Evolutionary conservation across 192 early-diverging fungal genomes (phyloP).

Genomic region (Linnemannia exigua): DNA sequence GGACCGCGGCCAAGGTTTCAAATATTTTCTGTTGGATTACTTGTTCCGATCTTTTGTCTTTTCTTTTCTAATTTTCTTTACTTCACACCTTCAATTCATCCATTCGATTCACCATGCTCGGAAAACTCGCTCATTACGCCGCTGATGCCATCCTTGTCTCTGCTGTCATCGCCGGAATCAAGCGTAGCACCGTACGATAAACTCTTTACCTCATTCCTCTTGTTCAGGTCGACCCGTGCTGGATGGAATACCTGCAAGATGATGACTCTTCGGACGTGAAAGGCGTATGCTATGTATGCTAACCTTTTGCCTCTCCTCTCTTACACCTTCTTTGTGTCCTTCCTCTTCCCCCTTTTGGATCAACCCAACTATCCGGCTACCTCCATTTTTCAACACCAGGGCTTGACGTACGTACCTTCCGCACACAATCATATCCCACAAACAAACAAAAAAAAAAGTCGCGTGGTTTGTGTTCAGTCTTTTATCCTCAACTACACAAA

Average conservation of each 20-base stretch:
- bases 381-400: too few relatives aligned
- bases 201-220: slow-evolving; percentile 22
- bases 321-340: not conserved
- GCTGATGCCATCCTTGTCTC: slow-evolving; percentile 72
- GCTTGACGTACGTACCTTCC: too few relatives aligned
- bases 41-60: not conserved
- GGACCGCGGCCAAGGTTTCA: not conserved
- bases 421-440: too few relatives aligned
- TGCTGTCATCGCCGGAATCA: slow-evolving; percentile 71
- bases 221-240: too few relatives aligned
- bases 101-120: slow-evolving; percentile 44
- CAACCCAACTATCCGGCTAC: too few relatives aligned
- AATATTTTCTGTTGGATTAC: not conserved
- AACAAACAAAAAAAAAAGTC: too few relatives aligned
- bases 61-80: not conserved
- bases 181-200: slow-evolving; percentile 65
- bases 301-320: slow-evolving; percentile 1
- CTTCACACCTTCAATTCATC: slow-evolving; percentile 1
- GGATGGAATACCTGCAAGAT: not conserved
- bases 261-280: too few relatives aligned
- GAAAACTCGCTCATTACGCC: slow-evolving; percentile 65
- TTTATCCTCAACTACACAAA: not conserved
- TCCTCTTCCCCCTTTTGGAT: not conserved
- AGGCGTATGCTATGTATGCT: not conserved
- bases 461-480: not conserved